phyloP scores from a whole-genome alignment of 306 rosid species.

The Cicer pinnatifidum region DNA sequence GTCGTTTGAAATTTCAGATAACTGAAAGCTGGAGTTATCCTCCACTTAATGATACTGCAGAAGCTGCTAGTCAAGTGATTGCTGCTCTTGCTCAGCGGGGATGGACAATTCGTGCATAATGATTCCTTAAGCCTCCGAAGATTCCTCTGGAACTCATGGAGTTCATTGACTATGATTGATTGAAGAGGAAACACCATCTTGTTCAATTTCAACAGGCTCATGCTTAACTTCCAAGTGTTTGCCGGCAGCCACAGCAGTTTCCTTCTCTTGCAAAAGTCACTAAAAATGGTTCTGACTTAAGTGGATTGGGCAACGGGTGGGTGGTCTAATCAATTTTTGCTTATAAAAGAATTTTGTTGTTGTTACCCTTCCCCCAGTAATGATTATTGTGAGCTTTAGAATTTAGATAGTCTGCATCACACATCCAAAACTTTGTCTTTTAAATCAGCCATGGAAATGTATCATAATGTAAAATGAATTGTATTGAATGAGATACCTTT shows the following conservation, averaged over 20 bases:
- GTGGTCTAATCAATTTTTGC: constrained; percentile 36
- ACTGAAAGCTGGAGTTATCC: constrained; percentile 76
- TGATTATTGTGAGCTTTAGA: constrained; percentile 27
- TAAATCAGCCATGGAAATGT: constrained; percentile 10
- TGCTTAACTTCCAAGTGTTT: constrained; percentile 17
- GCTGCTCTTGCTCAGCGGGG: constrained; percentile 74
- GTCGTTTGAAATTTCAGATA: constrained; percentile 55
- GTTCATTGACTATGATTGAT: background rate
- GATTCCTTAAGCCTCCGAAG: constrained; percentile 7
- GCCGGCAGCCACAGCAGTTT: constrained; percentile 25
- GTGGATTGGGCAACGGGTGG: background rate
- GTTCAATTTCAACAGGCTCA: constrained; percentile 4
- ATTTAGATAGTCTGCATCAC: constrained; percentile 7
- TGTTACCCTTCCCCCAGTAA: background rate
- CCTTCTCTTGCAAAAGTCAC: constrained; percentile 10
- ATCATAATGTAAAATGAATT: constrained; percentile 33
- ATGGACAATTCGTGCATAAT: constrained; percentile 61
- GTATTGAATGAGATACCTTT: constrained; percentile 2
- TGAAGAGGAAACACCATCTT: constrained; percentile 27
- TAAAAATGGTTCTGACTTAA: constrained; percentile 32
- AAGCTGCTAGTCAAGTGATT: constrained; percentile 68
- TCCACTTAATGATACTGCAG: constrained; percentile 81
- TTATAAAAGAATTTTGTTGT: constrained; percentile 30
- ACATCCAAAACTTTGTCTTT: background rate
- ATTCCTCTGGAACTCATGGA: constrained; percentile 16